Conservation (phyloP, 2,329 filamentous ascomycete genomes). For the Lachnellula willkommii region DNA sequence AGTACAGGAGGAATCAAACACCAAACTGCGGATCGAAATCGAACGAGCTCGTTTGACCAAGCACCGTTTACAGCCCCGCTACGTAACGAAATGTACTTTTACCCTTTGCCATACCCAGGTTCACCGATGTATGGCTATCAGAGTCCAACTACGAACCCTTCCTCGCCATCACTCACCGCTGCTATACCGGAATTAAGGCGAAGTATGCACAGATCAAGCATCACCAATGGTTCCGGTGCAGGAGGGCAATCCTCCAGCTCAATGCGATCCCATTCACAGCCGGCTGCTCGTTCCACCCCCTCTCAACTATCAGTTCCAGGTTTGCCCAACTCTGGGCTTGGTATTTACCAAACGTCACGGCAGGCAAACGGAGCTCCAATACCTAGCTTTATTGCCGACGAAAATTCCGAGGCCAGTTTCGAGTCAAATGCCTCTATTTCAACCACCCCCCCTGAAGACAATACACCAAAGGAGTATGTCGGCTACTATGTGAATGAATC, state of each 20-base stretch:
- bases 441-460: slow-evolving; percentile 25
- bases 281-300: slow-evolving; percentile 42
- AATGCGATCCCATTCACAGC: slow-evolving; percentile 63
- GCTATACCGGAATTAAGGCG: slow-evolving; percentile 50
- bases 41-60: slow-evolving; percentile 60
- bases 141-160: slow-evolving; percentile 50
- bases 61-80: slow-evolving; percentile 54
- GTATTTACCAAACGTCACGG: slow-evolving; percentile 24
- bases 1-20: slow-evolving; percentile 30
- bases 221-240: slow-evolving; percentile 44
- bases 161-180: slow-evolving; percentile 46
- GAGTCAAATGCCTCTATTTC: slow-evolving; percentile 12
- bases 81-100: slow-evolving; percentile 51
- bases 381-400: slow-evolving; percentile 53
- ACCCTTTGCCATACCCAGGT: slow-evolving; percentile 39
- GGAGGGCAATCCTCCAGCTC: slow-evolving; percentile 45
- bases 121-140: slow-evolving; percentile 44
- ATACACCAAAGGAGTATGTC: slow-evolving; percentile 30
- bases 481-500: slow-evolving; percentile 31
- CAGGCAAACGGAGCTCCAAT: slow-evolving; percentile 45
- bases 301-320: slow-evolving; percentile 32
- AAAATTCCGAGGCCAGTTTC: slow-evolving; percentile 28
- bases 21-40: slow-evolving; percentile 45
- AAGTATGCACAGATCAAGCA: slow-evolving; percentile 49
- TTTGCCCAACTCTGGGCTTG: slow-evolving; percentile 35